These are phyloP conservation scores for Auricularia heimuer DNA, from an alignment of 768 basidiomycete genomes.

Conservation along the genomic window DNA sequence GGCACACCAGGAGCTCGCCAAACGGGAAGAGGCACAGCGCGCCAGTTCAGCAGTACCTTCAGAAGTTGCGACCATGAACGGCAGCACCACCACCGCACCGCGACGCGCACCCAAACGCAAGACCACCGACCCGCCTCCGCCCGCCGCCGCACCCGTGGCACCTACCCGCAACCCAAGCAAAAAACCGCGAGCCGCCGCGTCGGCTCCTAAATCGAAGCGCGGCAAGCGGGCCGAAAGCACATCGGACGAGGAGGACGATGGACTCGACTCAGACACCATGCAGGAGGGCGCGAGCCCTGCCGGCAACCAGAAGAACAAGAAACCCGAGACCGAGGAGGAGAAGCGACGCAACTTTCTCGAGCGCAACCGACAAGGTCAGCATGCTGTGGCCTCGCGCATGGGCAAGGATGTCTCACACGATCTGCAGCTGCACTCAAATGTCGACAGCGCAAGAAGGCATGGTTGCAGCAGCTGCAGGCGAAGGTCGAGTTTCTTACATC, in stretches of 20 bases:
- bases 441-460: conserved; percentile 97
- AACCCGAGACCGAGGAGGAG: conserved; percentile 95
- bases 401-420: neutral
- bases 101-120: conserved; percentile 66
- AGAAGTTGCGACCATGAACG: conserved; percentile 14
- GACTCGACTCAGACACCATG: conserved; percentile 26
- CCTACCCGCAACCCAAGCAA: conserved; percentile 9
- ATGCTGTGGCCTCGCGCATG: conserved; percentile 6
- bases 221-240: conserved; percentile 5
- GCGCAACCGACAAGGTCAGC: conserved; percentile 88
- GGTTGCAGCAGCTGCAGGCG: conserved; percentile 85
- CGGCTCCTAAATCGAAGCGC: neutral
- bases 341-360: conserved; percentile 96
- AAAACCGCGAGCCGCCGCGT: conserved; percentile 24
- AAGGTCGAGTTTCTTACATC: conserved; percentile 87
- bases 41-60: conserved; percentile 2
- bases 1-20: conserved; percentile 92
- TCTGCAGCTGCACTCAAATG: conserved; percentile 88
- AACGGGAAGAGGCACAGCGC: conserved; percentile 74
- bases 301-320: conserved; percentile 38
- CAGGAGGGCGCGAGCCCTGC: conserved; percentile 17
- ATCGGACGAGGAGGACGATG: conserved; percentile 31
- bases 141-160: conserved; percentile 19
- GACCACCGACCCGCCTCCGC: conserved; percentile 38
- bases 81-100: conserved; percentile 21